Conservation (phyloP, 495 filamentous ascomycete species). For the Penicillium soppii region DNA sequence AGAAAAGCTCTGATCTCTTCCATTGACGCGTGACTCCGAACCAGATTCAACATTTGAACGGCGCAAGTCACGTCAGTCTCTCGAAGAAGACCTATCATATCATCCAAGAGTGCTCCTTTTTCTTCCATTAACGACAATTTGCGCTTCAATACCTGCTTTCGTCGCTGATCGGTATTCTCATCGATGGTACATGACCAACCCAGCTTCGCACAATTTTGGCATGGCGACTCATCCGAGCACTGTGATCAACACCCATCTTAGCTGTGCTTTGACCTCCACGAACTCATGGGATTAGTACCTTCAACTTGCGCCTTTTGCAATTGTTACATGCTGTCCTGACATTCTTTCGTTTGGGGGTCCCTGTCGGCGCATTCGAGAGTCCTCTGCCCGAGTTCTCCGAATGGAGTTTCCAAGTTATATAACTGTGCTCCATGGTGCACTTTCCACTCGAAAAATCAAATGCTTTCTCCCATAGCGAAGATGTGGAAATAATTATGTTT, state of each 20-base stretch:
- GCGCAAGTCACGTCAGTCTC: constrained; percentile 19
- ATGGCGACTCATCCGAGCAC: constrained; percentile 14
- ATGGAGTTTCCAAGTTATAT: too few relatives aligned
- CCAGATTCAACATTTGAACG: constrained; percentile 29
- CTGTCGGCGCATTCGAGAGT: too few relatives aligned
- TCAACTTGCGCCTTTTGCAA: constrained; percentile 2
- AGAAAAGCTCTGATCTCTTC: constrained; percentile 32
- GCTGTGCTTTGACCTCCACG: not conserved
- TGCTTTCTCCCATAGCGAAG: too few relatives aligned
- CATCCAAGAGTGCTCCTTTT: constrained; percentile 26
- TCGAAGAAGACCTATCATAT: constrained; percentile 27
- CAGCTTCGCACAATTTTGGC: constrained; percentile 32
- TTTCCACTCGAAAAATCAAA: not conserved
- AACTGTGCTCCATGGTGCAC: not conserved
- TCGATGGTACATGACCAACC: constrained; percentile 31
- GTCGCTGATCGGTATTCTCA: constrained; percentile 33
- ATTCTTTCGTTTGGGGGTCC: constrained; percentile 1
- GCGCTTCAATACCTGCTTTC: constrained; percentile 32
- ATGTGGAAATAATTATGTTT: too few relatives aligned
- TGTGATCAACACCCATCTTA: constrained; percentile 1
- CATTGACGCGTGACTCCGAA: constrained; percentile 34
- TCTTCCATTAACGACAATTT: constrained; percentile 36
- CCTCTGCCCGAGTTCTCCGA: too few relatives aligned
- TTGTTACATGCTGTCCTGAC: not conserved
- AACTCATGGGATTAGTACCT: not conserved